These are phyloP conservation scores for Schwanniomyces polymorphus DNA, from an alignment of 805 yeast genomes.

Conservation along the genomic window DNA sequence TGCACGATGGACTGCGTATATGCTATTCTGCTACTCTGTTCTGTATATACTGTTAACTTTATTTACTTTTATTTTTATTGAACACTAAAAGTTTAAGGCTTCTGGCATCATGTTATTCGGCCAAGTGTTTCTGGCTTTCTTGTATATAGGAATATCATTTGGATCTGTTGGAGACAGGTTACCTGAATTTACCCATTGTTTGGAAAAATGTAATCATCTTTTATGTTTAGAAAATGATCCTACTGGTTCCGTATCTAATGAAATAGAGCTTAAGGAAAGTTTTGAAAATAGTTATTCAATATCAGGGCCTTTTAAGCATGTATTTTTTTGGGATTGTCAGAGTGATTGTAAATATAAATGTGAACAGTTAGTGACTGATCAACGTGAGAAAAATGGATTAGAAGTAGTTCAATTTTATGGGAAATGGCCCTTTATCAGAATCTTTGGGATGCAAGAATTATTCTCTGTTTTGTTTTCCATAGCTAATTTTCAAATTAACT, in stretches of 20 bases:
- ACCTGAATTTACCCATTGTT: conserved; percentile 28
- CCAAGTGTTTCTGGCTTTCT: background rate
- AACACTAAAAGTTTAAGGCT: background rate
- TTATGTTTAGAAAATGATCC: conserved; percentile 7
- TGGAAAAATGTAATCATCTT: conserved; percentile 19
- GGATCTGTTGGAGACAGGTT: conserved; percentile 33
- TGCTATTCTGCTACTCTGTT: background rate
- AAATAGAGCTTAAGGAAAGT: conserved; percentile 3
- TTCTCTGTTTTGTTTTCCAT: conserved; percentile 34
- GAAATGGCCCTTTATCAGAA: conserved; percentile 43
- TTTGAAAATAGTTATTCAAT: conserved; percentile 11
- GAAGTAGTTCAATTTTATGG: conserved; percentile 42
- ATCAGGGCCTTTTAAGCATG: conserved; percentile 14
- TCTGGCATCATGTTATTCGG: background rate
- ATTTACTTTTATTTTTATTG: background rate
- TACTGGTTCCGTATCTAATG: background rate
- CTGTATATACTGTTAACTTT: background rate
- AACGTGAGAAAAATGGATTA: conserved; percentile 15
- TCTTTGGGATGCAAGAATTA: conserved; percentile 37
- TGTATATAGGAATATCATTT: background rate
- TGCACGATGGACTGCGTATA: background rate
- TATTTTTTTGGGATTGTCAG: conserved; percentile 34
- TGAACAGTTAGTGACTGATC: conserved; percentile 31
- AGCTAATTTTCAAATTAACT: conserved; percentile 36
- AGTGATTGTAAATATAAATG: conserved; percentile 42